Conservation (phyloP, 208 protist species). For the Trypanosomatidae sp. region DNA sequence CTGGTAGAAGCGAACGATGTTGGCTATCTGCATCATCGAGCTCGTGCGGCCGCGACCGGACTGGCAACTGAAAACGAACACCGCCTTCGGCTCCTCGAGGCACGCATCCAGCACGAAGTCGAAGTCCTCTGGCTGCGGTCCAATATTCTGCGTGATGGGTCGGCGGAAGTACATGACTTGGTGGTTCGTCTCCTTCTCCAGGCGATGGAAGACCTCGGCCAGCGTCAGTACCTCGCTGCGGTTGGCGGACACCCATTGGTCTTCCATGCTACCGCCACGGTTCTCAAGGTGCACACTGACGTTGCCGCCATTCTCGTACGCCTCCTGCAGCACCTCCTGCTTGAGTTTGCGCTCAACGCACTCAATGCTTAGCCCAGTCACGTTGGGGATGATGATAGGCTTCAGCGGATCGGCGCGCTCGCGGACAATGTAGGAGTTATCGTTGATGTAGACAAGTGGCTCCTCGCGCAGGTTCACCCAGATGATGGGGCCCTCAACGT, state of each 20-base stretch:
- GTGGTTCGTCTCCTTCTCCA: slow-evolving; percentile 33
- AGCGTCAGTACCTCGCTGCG: slow-evolving; percentile 58
- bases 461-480: slow-evolving; percentile 91
- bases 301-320: slow-evolving; percentile 82
- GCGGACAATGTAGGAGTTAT: slow-evolving; percentile 82
- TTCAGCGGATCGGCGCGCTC: slow-evolving; percentile 70
- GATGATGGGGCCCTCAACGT: slow-evolving; percentile 64
- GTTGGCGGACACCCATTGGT: slow-evolving; percentile 86
- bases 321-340: slow-evolving; percentile 82
- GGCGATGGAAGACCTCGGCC: slow-evolving; percentile 57
- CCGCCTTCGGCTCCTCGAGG: slow-evolving; percentile 66
- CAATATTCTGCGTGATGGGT: slow-evolving; percentile 82
- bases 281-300: slow-evolving; percentile 76
- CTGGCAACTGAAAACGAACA: slow-evolving; percentile 90
- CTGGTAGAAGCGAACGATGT: slow-evolving; percentile 91
- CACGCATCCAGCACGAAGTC: slow-evolving; percentile 85
- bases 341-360: slow-evolving; percentile 84
- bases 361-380: slow-evolving; percentile 73
- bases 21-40: slow-evolving; percentile 86
- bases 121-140: slow-evolving; percentile 79
- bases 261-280: slow-evolving; percentile 68
- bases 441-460: slow-evolving; percentile 88
- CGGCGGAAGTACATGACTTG: slow-evolving; percentile 74
- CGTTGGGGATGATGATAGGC: slow-evolving; percentile 84
- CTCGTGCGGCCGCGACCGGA: slow-evolving; percentile 78